These are phyloP conservation scores for Psilocybe cyanescens DNA, from an alignment of 768 basidiomycete genomes.

Conservation along the genomic window DNA sequence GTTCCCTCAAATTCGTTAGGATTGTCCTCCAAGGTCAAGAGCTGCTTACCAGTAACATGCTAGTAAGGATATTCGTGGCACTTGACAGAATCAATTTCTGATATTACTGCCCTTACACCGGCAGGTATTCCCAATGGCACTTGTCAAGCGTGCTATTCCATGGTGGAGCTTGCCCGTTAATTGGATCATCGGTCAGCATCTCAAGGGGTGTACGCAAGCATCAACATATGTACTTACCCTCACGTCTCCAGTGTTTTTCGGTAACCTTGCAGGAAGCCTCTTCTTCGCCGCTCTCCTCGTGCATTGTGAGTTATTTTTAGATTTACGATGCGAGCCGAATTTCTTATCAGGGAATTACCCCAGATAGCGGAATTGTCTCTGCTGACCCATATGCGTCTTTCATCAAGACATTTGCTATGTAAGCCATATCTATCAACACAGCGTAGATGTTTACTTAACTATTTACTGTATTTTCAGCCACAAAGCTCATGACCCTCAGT, in stretches of 20 bases:
- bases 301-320: slow-evolving; percentile 49
- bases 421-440: slow-evolving; percentile 26
- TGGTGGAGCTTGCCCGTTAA: slow-evolving; percentile 73
- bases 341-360: neutral
- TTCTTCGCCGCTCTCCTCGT: slow-evolving; percentile 72
- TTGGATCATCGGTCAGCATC: slow-evolving; percentile 62
- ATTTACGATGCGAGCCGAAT: neutral
- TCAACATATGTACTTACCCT: neutral
- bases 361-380: slow-evolving; percentile 66
- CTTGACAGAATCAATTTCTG: neutral
- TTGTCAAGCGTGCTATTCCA: slow-evolving; percentile 61
- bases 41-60: slow-evolving; percentile 76
- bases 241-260: slow-evolving; percentile 56
- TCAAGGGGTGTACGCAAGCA: neutral
- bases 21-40: slow-evolving; percentile 74
- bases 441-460: neutral
- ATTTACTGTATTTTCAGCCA: slow-evolving; percentile 36
- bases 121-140: slow-evolving; percentile 73
- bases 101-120: neutral
- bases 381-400: slow-evolving; percentile 59
- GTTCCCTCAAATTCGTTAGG: slow-evolving; percentile 39
- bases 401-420: slow-evolving; percentile 62
- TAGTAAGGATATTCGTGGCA: slow-evolving; percentile 45
- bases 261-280: slow-evolving; percentile 69
- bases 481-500: slow-evolving; percentile 66